Conservation (phyloP, 1,284 basidiomycete genomes). For the Cryptococcus maquisensis region DNA sequence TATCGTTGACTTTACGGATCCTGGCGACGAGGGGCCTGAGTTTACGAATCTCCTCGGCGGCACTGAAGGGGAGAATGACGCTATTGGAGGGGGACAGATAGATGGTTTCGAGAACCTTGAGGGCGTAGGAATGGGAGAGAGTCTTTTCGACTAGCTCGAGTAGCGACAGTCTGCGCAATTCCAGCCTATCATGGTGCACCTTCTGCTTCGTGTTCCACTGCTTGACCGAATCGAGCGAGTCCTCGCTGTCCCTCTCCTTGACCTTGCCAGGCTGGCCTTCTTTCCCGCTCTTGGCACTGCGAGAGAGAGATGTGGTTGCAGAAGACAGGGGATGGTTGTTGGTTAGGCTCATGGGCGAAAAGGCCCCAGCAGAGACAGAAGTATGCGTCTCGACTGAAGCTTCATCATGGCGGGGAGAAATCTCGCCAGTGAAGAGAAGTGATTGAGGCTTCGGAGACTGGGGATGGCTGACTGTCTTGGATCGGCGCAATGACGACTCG, state of each 20-base stretch:
- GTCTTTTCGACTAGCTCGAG: slow-evolving; percentile 79
- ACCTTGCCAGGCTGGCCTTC: slow-evolving; percentile 17
- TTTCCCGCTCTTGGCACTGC: slow-evolving; percentile 42
- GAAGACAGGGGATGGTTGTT: slow-evolving; percentile 42
- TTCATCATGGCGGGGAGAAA: background rate
- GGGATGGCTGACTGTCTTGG: slow-evolving; percentile 11
- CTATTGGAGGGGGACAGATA: slow-evolving; percentile 46
- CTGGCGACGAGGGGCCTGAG: background rate
- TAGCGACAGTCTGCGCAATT: slow-evolving; percentile 41
- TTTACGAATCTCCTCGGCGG: slow-evolving; percentile 4
- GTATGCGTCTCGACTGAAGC: slow-evolving; percentile 14
- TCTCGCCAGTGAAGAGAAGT: slow-evolving; percentile 13
- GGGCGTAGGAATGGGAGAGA: slow-evolving; percentile 69
- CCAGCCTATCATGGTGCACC: slow-evolving; percentile 17
- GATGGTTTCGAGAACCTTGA: slow-evolving; percentile 65
- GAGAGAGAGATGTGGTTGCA: slow-evolving; percentile 46
- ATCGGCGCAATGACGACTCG: background rate
- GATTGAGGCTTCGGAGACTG: slow-evolving; percentile 19
- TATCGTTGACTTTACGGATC: background rate
- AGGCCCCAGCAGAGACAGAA: slow-evolving; percentile 25
- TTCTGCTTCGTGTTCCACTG: slow-evolving; percentile 34
- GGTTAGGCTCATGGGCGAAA: slow-evolving; percentile 37
- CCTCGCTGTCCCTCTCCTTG: slow-evolving; percentile 8
- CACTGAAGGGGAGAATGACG: slow-evolving; percentile 47
- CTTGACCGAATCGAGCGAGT: slow-evolving; percentile 20